Conservation (phyloP, 2,329 filamentous ascomycete species). For the Diaporthe ilicicola region DNA sequence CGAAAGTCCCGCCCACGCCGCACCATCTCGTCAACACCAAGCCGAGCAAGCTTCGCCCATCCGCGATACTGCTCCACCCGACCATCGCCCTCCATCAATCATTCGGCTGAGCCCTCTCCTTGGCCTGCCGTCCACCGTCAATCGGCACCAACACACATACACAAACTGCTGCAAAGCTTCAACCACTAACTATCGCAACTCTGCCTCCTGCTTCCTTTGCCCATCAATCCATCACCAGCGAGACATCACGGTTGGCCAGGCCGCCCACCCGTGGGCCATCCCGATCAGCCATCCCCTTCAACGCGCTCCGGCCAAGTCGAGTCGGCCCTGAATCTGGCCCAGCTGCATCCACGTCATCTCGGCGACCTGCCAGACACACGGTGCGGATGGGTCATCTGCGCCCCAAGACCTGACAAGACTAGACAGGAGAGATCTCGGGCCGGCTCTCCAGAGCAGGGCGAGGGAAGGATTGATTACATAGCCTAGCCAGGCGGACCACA, state of each 20-base stretch:
- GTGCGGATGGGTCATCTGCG: constrained; percentile 32
- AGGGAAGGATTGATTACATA: neutral
- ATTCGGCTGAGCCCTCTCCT: neutral
- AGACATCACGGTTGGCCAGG: neutral
- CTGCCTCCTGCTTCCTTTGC: neutral
- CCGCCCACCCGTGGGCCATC: neutral
- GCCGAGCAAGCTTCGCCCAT: constrained; percentile 6
- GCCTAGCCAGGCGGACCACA: neutral
- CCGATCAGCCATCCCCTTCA: neutral
- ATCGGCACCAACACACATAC: neutral
- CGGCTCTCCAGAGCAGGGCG: constrained; percentile 14
- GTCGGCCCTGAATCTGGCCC: neutral
- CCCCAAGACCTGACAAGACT: neutral
- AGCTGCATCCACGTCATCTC: neutral
- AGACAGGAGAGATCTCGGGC: constrained; percentile 26
- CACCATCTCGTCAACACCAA: constrained; percentile 17
- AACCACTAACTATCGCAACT: neutral
- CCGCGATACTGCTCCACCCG: neutral
- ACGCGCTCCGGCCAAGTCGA: neutral
- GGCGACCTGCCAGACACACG: neutral
- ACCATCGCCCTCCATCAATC: constrained; percentile 1
- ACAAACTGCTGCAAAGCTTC: neutral
- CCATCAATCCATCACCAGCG: neutral
- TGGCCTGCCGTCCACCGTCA: neutral
- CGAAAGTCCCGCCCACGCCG: constrained; percentile 19